These are phyloP conservation scores for Marasmius fiardii DNA, from an alignment of 1,284 basidiomycete species.

Conservation along the genomic window DNA sequence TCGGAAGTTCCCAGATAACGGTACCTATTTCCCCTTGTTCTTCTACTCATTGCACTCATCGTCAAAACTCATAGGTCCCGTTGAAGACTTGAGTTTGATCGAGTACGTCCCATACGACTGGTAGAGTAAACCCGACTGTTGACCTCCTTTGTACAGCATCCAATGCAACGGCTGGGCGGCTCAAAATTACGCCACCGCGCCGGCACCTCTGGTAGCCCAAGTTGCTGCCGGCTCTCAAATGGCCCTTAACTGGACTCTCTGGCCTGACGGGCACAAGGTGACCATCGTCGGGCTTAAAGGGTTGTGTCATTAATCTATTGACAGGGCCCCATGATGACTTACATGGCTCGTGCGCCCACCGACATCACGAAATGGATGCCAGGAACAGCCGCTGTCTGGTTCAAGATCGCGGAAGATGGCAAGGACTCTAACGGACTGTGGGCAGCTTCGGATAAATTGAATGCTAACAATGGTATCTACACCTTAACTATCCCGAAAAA, in stretches of 20 bases:
- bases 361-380: constrained; percentile 21
- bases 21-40: constrained; percentile 19
- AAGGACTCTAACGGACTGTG: constrained; percentile 34
- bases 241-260: constrained; percentile 46
- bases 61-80: constrained; percentile 22
- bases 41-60: background rate
- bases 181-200: constrained; percentile 34
- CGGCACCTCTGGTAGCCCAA: constrained; percentile 40
- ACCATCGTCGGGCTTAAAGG: background rate
- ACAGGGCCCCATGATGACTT: constrained; percentile 20
- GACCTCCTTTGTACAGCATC: constrained; percentile 22
- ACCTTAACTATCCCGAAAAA: constrained; percentile 43
- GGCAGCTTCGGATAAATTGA: constrained; percentile 35
- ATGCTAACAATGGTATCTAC: constrained; percentile 32
- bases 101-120: constrained; percentile 23
- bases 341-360: constrained; percentile 20
- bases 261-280: constrained; percentile 41
- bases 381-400: constrained; percentile 35
- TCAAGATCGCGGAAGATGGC: constrained; percentile 39
- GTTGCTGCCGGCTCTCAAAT: constrained; percentile 41
- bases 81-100: constrained; percentile 32
- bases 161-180: constrained; percentile 42
- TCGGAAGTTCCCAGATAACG: constrained; percentile 44
- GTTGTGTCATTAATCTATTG: background rate
- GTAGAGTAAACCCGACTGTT: background rate